Evolutionary conservation across 352 stramenopile species (phyloP).

Genomic region (Phytopythium sindhum): DNA sequence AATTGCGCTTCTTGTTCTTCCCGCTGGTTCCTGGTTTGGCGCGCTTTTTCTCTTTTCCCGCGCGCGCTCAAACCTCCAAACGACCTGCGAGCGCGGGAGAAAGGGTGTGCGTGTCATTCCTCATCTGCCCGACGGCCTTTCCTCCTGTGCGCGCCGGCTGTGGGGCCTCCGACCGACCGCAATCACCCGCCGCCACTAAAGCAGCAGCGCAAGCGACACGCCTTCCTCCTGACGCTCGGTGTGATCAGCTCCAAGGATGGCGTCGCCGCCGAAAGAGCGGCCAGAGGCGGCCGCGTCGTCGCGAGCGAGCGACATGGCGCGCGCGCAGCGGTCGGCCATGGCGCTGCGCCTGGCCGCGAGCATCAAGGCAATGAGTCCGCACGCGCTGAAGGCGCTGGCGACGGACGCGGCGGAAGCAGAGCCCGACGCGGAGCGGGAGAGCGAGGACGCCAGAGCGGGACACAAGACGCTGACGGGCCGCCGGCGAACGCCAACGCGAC

Average conservation of each 20-base stretch:
- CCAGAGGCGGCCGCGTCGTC: neutral
- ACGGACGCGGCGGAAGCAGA: neutral
- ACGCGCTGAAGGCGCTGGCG: neutral
- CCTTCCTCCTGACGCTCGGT: too few relatives aligned
- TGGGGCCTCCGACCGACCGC: too few relatives aligned
- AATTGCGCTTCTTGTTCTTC: neutral
- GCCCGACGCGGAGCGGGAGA: neutral
- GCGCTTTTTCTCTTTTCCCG: slow-evolving; percentile 1
- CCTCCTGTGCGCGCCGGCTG: neutral
- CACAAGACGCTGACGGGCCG: slow-evolving; percentile 10
- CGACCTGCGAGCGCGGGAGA: neutral
- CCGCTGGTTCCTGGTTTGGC: neutral
- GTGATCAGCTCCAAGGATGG: neutral
- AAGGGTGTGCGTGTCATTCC: neutral
- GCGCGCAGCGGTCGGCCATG: slow-evolving; percentile 4
- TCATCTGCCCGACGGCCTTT: neutral
- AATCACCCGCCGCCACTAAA: too few relatives aligned
- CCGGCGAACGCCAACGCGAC: slow-evolving; percentile 13
- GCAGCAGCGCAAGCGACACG: neutral
- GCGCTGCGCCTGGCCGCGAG: neutral
- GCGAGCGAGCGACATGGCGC: neutral
- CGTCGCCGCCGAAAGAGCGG: neutral
- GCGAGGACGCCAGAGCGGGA: neutral
- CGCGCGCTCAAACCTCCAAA: neutral
- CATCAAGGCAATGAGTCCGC: neutral